Conservation (phyloP, 306 rosid species). For the Lagenaria siceraria region DNA sequence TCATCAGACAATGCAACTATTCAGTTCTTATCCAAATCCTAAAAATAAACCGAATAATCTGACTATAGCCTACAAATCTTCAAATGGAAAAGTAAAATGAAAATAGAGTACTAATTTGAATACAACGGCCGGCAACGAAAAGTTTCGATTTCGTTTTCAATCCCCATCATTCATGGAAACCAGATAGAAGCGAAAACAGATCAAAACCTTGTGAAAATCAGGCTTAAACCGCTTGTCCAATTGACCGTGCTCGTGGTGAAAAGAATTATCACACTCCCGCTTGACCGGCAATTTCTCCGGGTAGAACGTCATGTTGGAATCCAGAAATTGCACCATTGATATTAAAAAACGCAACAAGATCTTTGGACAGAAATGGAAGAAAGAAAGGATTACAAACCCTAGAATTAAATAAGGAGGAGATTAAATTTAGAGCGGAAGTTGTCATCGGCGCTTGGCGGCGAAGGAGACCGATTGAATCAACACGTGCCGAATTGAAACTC, state of each 20-base stretch:
- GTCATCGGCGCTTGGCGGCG: constrained; percentile 6
- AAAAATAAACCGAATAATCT: not conserved
- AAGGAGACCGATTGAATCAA: not conserved
- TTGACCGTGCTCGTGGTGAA: constrained; percentile 40
- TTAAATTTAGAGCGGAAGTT: not conserved
- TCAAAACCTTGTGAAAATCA: constrained; percentile 33
- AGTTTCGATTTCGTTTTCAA: not conserved
- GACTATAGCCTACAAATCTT: not conserved
- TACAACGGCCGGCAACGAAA: not conserved
- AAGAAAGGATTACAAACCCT: not conserved
- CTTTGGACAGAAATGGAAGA: not conserved
- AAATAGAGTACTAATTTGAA: not conserved
- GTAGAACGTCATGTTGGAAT: constrained; percentile 23
- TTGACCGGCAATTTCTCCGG: constrained; percentile 37
- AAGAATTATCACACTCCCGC: constrained; percentile 55
- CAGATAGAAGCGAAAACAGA: not conserved
- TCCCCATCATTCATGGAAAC: not conserved
- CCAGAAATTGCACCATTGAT: constrained; percentile 47
- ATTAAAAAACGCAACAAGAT: not conserved
- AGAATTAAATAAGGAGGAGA: not conserved
- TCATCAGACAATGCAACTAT: not conserved
- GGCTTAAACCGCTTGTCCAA: constrained; percentile 51
- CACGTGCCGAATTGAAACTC: constrained; percentile 5
- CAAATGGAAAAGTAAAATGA: not conserved
- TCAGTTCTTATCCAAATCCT: not conserved